Conservation (phyloP, 2,329 filamentous ascomycete species). For the Zymoseptoria pseudotritici region DNA sequence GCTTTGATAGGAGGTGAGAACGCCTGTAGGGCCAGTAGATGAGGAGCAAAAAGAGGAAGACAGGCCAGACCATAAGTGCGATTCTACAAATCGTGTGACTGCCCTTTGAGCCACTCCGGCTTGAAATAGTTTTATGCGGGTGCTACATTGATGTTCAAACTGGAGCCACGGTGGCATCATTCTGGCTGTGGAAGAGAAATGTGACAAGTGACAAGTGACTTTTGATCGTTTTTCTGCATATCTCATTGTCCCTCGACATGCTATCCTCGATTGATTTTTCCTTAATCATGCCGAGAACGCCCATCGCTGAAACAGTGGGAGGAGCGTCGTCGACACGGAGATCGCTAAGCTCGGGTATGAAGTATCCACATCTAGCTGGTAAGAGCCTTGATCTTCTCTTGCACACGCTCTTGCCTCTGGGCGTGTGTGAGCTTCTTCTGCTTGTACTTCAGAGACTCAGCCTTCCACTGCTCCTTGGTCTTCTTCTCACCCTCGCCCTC, state of each 20-base stretch:
- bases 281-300: background rate
- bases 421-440: slow-evolving; percentile 70
- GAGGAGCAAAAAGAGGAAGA: no score
- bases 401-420: slow-evolving; percentile 74
- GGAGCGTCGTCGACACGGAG: background rate
- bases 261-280: background rate
- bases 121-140: no score
- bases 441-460: slow-evolving; percentile 83
- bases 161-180: no score
- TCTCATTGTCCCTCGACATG: background rate
- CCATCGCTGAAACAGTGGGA: background rate
- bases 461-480: slow-evolving; percentile 72
- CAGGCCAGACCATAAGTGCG: no score
- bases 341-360: background rate
- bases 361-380: slow-evolving; percentile 33
- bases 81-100: no score
- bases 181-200: no score
- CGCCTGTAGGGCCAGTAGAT: no score
- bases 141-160: no score
- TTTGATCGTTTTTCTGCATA: background rate
- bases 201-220: background rate
- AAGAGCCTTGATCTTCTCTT: slow-evolving; percentile 85
- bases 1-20: no score
- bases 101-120: no score
- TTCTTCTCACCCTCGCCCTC: slow-evolving; percentile 73